A percentile compares a stretch with the other conserved stretches of the same genome.
Conservation (phyloP, 805 yeast genomes). For the Wickerhamomyces ciferrii region DNA sequence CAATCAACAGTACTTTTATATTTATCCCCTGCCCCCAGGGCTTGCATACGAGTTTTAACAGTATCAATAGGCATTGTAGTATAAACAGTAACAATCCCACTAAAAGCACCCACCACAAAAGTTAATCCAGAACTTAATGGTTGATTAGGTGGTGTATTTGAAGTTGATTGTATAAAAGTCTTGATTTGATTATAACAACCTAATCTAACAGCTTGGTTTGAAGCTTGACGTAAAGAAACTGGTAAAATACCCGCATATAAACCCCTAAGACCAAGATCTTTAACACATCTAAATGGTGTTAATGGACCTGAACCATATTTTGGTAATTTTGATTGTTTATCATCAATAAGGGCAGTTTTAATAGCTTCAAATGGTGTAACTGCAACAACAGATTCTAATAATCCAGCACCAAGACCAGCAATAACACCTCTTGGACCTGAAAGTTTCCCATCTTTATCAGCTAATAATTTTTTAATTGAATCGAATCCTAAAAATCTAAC, state of each 20-base stretch:
- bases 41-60: conserved; percentile 96
- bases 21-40: conserved; percentile 66
- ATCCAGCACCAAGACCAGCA: conserved; percentile 98
- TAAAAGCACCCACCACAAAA: conserved; percentile 83
- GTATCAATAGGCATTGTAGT: conserved; percentile 95
- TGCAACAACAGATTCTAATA: conserved; percentile 85
- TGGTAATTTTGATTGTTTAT: conserved; percentile 71
- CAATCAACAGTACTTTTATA: conserved; percentile 80
- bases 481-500: conserved; percentile 93
- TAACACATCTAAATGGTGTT: conserved; percentile 61
- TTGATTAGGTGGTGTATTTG: conserved; percentile 58
- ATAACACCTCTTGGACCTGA: conserved; percentile 88
- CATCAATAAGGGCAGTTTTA: conserved; percentile 94
- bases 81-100: conserved; percentile 87
- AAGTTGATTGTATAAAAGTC: conserved; percentile 64
- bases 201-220: conserved; percentile 90
- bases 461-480: conserved; percentile 67
- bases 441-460: conserved; percentile 81
- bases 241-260: conserved; percentile 88
- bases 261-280: conserved; percentile 79
- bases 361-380: conserved; percentile 97
- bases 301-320: conserved; percentile 57
- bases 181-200: conserved; percentile 92
- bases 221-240: conserved; percentile 91
- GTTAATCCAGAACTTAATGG: conserved; percentile 79